phyloP scores from a whole-genome alignment of 2,329 filamentous ascomycete genomes.

The Diaporthe batatas region DNA sequence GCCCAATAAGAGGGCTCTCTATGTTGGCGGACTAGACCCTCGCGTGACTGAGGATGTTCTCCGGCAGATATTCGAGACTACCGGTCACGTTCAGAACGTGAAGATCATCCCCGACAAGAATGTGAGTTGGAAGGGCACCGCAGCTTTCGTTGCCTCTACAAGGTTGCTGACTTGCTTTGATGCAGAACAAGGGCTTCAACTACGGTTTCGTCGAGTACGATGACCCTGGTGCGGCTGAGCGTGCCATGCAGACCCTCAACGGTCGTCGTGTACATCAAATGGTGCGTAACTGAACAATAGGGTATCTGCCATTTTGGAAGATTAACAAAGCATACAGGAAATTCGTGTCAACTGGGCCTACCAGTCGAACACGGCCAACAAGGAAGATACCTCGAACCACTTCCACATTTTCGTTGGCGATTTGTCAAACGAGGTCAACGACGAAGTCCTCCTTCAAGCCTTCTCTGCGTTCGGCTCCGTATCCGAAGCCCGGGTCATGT shows the following conservation, averaged over 20 bases:
- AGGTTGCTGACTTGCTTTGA: constrained; percentile 48
- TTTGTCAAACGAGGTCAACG: constrained; percentile 97
- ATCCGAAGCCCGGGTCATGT: constrained; percentile 99
- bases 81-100: constrained; percentile 96
- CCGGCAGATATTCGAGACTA: constrained; percentile 98
- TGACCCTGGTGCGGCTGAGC: constrained; percentile 94
- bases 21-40: constrained; percentile 94
- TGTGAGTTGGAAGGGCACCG: constrained; percentile 68
- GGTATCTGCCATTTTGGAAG: not conserved
- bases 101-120: constrained; percentile 99
- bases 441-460: constrained; percentile 91
- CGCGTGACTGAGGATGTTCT: constrained; percentile 96
- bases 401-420: constrained; percentile 99
- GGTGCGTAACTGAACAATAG: constrained; percentile 66
- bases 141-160: constrained; percentile 4
- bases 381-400: constrained; percentile 97
- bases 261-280: constrained; percentile 95
- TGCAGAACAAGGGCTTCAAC: constrained; percentile 94
- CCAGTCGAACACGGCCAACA: constrained; percentile 92
- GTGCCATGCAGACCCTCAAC: constrained; percentile 97
- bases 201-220: constrained; percentile 99
- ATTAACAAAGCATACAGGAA: constrained; percentile 70
- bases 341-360: constrained; percentile 99
- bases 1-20: constrained; percentile 97
- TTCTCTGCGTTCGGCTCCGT: constrained; percentile 97